A percentile compares a stretch with the other conserved stretches of the same genome.
phyloP scores from a whole-genome alignment of 305 asterid genomes.

The Solanum aculeatissimum region DNA sequence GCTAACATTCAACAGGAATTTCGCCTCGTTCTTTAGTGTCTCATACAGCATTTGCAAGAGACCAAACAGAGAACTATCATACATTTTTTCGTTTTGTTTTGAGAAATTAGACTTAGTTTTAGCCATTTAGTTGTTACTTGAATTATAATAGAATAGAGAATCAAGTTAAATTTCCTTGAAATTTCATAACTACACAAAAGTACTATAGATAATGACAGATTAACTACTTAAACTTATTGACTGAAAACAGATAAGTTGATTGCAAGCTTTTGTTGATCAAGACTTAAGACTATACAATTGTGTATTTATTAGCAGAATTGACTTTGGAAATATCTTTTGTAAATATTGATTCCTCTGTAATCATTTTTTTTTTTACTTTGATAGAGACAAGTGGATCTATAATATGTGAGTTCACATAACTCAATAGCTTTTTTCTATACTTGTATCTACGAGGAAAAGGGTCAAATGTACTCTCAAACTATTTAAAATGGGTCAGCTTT shows the following conservation, averaged over 20 bases:
- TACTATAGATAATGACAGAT: neutral
- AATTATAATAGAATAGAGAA: neutral
- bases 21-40: constrained; percentile 10
- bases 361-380: neutral
- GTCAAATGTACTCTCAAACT: neutral
- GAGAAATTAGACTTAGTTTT: neutral
- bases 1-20: constrained; percentile 8
- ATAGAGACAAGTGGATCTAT: neutral
- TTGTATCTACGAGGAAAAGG: neutral
- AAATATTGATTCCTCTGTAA: neutral
- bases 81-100: neutral
- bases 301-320: neutral
- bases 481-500: neutral
- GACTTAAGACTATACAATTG: neutral
- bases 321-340: neutral
- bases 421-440: neutral
- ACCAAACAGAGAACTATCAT: neutral
- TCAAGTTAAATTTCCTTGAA: neutral
- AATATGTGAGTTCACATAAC: neutral
- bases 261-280: neutral
- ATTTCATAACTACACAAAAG: neutral
- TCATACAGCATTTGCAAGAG: constrained; percentile 12
- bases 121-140: neutral
- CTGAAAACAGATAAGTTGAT: neutral
- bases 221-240: neutral